Evolutionary conservation across 2,329 filamentous ascomycete species (phyloP), one percentile per base, ranked within the genome.

Genomic region (Trichoderma lentiforme): DNA sequence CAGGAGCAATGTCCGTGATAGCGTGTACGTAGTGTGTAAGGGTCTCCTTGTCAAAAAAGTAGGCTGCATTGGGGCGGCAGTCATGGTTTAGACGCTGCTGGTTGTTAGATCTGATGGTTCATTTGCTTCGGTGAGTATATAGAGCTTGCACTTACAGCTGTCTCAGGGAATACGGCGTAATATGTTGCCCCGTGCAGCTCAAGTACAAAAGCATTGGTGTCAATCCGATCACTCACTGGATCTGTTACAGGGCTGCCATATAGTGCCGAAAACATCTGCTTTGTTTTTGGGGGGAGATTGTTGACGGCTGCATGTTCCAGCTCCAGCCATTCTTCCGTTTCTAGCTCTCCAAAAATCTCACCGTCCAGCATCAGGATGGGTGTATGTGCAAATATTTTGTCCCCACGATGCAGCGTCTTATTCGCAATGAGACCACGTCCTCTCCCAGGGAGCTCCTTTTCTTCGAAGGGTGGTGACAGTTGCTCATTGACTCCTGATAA

Each of bases 11-110:
- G 70, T 81, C 79, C 1, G 82, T 79, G 12, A 80, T 76, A 39
- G 82, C 84, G 63, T 81, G 79, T 47, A 83, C 77, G 71, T 80
- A 78, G 71, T 84, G 83, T 3, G 80, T 79, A 47, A 84, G 77
- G 2, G 80, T 81, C 4, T 76, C 71, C 51, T 78, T 75, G 73
- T 84, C 81, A 72, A 83, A 83, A 73, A 79, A 80, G 77, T 84
- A 84, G 74, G 82, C 83, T 34, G 82, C 80, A 72, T 84, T 84
- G 34, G 83, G 81, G 1, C 83, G 80, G 74, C 83, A 85, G 76
- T 84, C 82, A 75, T 85, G 83, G 76, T 85, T 85, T 74, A 84
- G 76, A 78, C 26, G 83, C 82, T 72, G 83, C n/a, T 79, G 36
- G 2, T 26, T 24, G 39, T 26, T 4, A 61, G 56, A 1, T 11